A percentile compares a stretch with the other conserved stretches of the same genome.
phyloP scores from a whole-genome alignment of 202 grass and related monocot genomes.

The Alloteropsis angusta region DNA sequence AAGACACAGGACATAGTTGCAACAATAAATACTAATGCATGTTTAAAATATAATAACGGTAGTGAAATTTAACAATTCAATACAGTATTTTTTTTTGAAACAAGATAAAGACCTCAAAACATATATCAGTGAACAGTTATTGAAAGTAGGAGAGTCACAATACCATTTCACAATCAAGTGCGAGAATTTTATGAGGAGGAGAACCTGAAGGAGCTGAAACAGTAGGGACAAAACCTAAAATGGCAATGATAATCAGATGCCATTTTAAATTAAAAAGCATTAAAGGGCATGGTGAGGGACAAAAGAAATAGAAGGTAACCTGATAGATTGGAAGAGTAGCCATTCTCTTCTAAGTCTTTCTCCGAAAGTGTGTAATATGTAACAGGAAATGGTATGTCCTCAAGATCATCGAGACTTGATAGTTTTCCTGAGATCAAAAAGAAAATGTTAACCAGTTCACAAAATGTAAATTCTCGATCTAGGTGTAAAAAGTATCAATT shows the following conservation, averaged over 20 bases:
- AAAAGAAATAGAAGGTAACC: constrained; percentile 40
- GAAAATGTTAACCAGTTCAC: neutral
- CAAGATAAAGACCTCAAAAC: constrained; percentile 10
- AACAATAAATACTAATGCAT: neutral
- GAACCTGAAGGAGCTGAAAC: constrained; percentile 54
- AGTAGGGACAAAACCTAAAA: constrained; percentile 66
- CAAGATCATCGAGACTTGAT: constrained; percentile 47
- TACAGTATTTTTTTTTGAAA: neutral
- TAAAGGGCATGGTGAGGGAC: neutral
- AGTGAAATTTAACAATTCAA: neutral
- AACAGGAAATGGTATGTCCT: constrained; percentile 75
- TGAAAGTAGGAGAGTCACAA: neutral
- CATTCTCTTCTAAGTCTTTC: constrained; percentile 82
- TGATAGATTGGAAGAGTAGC: constrained; percentile 52
- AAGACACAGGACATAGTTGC: neutral
- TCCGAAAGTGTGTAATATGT: constrained; percentile 73
- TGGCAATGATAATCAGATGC: constrained; percentile 19
- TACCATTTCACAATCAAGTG: constrained; percentile 99
- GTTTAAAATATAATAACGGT: neutral
- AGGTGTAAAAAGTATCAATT: neutral
- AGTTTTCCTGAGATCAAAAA: constrained; percentile 43
- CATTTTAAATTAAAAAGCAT: neutral
- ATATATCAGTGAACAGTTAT: constrained; percentile 14
- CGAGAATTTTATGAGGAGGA: constrained; percentile 62
- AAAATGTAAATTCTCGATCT: neutral